A percentile compares a stretch with the other conserved stretches of the same genome.
Evolutionary conservation across 2,329 filamentous ascomycete species (phyloP).

Genomic region (Tolypocladium endophyticum): DNA sequence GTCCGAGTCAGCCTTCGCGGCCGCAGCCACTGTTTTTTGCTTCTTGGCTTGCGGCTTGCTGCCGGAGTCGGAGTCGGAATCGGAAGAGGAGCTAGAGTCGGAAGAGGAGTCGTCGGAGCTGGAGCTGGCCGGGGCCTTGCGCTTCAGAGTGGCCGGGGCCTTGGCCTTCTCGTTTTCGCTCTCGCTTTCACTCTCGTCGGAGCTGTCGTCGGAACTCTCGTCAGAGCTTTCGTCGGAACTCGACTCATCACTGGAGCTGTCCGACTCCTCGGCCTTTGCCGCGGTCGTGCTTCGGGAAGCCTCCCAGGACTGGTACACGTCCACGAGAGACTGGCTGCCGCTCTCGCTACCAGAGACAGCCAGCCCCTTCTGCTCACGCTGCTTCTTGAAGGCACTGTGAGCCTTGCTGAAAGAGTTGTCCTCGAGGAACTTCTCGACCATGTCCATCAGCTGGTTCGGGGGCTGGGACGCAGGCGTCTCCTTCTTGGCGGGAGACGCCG

Average conservation of each 20-base stretch:
- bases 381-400: conserved; percentile 51
- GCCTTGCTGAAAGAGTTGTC: conserved; percentile 55
- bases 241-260: conserved; percentile 17
- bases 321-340: conserved; percentile 31
- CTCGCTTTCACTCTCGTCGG: conserved; percentile 14
- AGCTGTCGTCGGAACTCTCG: conserved; percentile 13
- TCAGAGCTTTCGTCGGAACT: conserved; percentile 27
- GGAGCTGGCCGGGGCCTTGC: conserved; percentile 24
- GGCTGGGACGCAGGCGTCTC: conserved; percentile 21
- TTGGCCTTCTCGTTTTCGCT: conserved; percentile 12
- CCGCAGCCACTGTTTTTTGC: conserved; percentile 25
- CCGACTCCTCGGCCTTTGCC: conserved; percentile 11
- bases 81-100: conserved; percentile 20
- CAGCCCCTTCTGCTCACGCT: conserved; percentile 44
- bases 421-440: conserved; percentile 56
- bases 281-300: conserved; percentile 9
- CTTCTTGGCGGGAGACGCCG: conserved; percentile 10
- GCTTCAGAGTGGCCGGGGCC: conserved; percentile 24
- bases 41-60: conserved; percentile 44
- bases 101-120: conserved; percentile 3
- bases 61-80: conserved; percentile 32
- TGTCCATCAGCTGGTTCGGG: conserved; percentile 52
- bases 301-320: conserved; percentile 42
- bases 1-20: conserved; percentile 7
- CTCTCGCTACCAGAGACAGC: conserved; percentile 13